phyloP scores from a whole-genome alignment of 768 basidiomycete species.

The Lentinula guzmanii region DNA sequence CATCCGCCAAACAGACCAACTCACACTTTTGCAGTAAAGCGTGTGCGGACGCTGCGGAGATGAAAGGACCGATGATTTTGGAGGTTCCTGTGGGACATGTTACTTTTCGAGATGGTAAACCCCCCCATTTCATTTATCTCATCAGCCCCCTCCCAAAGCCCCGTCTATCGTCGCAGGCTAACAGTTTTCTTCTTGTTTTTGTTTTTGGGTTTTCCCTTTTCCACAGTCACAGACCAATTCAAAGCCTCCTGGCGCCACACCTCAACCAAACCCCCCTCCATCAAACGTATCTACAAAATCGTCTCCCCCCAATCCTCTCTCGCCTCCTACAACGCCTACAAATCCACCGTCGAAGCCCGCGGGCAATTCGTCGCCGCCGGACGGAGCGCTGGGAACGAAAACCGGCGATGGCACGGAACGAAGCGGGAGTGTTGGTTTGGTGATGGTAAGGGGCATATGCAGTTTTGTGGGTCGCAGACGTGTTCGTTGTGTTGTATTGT shows the following conservation, averaged over 20 bases:
- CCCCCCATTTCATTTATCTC: too few relatives aligned
- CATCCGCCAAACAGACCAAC: slow-evolving; percentile 44
- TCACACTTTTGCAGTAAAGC: slow-evolving; percentile 58
- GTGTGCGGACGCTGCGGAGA: slow-evolving; percentile 50
- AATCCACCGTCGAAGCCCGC: slow-evolving; percentile 52
- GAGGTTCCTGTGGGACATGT: slow-evolving; percentile 55
- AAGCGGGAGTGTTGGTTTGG: slow-evolving; percentile 58
- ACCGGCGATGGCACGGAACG: slow-evolving; percentile 74
- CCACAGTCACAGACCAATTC: slow-evolving; percentile 58
- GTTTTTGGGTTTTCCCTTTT: too few relatives aligned
- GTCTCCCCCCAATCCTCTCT: slow-evolving; percentile 41
- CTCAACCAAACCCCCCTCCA: slow-evolving; percentile 47
- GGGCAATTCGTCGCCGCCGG: slow-evolving; percentile 52
- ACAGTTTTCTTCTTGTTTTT: too few relatives aligned
- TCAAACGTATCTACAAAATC: slow-evolving; percentile 62
- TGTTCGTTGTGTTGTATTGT: slow-evolving; percentile 65
- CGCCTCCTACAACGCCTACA: slow-evolving; percentile 55
- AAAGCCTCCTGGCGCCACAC: slow-evolving; percentile 63
- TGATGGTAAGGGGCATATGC: slow-evolving; percentile 46
- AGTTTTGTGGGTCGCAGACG: slow-evolving; percentile 46
- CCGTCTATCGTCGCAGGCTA: background rate
- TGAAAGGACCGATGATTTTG: slow-evolving; percentile 48
- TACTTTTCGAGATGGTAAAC: slow-evolving; percentile 61
- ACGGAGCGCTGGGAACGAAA: slow-evolving; percentile 62
- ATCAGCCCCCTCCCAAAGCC: too few relatives aligned